These are phyloP conservation scores for Trichosporon coremiiforme DNA, from an alignment of 1,284 basidiomycete species.

Conservation along the genomic window DNA sequence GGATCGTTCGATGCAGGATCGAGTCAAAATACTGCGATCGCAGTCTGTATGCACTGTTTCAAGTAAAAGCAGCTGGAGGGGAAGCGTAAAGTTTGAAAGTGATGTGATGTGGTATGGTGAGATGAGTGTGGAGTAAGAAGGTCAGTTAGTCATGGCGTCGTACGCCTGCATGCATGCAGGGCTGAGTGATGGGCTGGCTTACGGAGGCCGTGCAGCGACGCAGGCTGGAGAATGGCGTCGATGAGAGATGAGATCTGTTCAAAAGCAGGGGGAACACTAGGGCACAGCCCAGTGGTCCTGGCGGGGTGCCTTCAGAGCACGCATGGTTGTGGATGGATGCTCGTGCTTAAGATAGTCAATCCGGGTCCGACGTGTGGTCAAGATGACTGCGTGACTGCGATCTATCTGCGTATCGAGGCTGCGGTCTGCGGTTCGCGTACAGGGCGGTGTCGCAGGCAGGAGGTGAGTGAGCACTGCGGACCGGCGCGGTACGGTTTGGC, in stretches of 20 bases:
- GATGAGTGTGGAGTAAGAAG: background rate
- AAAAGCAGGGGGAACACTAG: too few species aligned
- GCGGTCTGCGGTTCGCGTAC: too few species aligned
- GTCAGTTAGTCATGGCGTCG: background rate
- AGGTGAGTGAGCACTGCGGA: too few species aligned
- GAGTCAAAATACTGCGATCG: background rate
- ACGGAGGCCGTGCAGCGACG: background rate
- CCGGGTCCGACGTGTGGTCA: too few species aligned
- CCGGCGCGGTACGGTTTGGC: too few species aligned
- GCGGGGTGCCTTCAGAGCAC: too few species aligned
- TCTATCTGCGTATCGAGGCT: too few species aligned
- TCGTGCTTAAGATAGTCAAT: too few species aligned
- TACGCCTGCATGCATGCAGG: conserved; percentile 4
- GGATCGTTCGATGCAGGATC: conserved; percentile 13
- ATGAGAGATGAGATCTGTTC: background rate
- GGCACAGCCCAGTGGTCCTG: too few species aligned
- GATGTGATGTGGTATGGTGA: background rate
- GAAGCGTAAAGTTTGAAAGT: conserved; percentile 1
- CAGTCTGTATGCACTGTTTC: background rate
- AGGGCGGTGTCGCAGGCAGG: too few species aligned
- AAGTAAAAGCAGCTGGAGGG: background rate
- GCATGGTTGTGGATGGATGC: too few species aligned
- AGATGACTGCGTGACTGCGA: too few species aligned
- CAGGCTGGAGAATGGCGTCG: background rate
- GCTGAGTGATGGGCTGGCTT: background rate